These are phyloP conservation scores for Tillandsia leiboldiana DNA, from an alignment of 176 grass and related monocot genomes.

Conservation along the genomic window DNA sequence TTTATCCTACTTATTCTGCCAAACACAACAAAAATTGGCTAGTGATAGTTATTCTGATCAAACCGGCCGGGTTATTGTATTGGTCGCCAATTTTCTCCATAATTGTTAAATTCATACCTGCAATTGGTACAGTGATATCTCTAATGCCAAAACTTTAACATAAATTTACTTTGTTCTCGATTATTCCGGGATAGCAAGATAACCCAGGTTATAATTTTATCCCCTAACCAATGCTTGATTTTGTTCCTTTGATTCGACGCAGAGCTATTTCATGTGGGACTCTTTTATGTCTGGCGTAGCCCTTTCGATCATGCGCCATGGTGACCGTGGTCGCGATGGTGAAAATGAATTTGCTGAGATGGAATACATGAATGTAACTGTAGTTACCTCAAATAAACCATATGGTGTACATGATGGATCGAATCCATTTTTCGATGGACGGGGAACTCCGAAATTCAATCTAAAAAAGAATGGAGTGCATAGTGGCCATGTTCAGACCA, in stretches of 20 bases:
- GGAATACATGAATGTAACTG: slow-evolving; percentile 66
- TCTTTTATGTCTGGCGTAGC: slow-evolving; percentile 65
- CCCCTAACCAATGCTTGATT: neutral
- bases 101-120: too few relatives aligned
- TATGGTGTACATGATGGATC: slow-evolving; percentile 62
- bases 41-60: too few relatives aligned
- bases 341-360: slow-evolving; percentile 76
- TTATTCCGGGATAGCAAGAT: too few relatives aligned
- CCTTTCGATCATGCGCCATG: slow-evolving; percentile 55
- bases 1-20: too few relatives aligned
- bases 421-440: slow-evolving; percentile 60
- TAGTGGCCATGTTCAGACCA: slow-evolving; percentile 85
- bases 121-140: too few relatives aligned
- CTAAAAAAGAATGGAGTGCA: slow-evolving; percentile 47
- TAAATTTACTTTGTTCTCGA: too few relatives aligned
- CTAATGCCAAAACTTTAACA: too few relatives aligned
- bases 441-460: slow-evolving; percentile 48
- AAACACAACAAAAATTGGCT: too few relatives aligned
- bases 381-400: slow-evolving; percentile 68
- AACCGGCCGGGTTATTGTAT: too few relatives aligned
- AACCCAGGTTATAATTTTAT: neutral
- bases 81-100: too few relatives aligned
- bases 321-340: slow-evolving; percentile 20
- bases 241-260: slow-evolving; percentile 11
- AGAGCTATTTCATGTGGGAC: slow-evolving; percentile 97